Evolutionary conservation across 495 filamentous ascomycete genomes (phyloP).

Genomic region (Lasiosphaeria ovina): DNA sequence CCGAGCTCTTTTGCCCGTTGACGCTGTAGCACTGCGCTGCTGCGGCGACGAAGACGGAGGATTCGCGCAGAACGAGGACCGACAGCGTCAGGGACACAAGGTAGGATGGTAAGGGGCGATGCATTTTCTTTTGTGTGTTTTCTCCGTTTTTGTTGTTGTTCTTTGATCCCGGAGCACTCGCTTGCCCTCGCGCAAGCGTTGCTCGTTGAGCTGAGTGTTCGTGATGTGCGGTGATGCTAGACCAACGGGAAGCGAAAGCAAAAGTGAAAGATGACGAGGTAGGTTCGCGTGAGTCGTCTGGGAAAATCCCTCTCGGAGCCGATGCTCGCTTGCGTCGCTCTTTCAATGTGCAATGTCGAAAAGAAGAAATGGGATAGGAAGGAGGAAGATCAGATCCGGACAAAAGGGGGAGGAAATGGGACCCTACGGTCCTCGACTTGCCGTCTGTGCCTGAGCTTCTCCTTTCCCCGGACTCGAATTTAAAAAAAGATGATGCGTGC

Average conservation of each 20-base stretch:
- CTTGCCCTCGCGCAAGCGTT: too few species aligned
- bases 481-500: not conserved
- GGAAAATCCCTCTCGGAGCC: not conserved
- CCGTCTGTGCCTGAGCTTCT: not conserved
- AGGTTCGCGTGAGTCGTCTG: not conserved
- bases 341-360: not conserved
- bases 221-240: too few species aligned
- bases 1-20: slow-evolving; percentile 22
- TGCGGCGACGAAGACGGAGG: slow-evolving; percentile 1
- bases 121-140: not conserved
- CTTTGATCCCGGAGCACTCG: not conserved
- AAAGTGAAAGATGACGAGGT: not conserved
- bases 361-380: not conserved
- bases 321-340: not conserved
- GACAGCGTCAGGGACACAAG: not conserved
- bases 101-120: not conserved
- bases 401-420: not conserved
- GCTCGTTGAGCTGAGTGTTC: too few species aligned
- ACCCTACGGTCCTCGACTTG: not conserved
- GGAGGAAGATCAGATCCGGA: not conserved
- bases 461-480: not conserved
- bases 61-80: not conserved
- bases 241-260: not conserved
- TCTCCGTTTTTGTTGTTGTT: not conserved
- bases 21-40: slow-evolving; percentile 23